Percentiles rank a stretch among this genome's conserved stretches.
phyloP scores from a whole-genome alignment of 1,284 basidiomycete genomes.

The Fomitopsis pinicola region DNA sequence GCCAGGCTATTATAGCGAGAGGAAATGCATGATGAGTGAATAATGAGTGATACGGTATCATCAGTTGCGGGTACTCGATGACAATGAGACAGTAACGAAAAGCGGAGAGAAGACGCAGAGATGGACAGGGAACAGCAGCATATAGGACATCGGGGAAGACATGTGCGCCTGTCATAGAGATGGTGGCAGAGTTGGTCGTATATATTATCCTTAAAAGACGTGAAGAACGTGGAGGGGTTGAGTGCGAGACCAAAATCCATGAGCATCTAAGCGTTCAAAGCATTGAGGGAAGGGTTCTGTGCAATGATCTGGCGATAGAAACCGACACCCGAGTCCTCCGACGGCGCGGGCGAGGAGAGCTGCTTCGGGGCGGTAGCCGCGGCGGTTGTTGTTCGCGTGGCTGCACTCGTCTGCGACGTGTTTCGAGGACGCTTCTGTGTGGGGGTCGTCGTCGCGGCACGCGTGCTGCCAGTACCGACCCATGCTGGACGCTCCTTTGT shows the following conservation, averaged over 20 bases:
- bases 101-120: constrained; percentile 6
- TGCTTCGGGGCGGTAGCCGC: constrained; percentile 42
- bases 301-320: constrained; percentile 75
- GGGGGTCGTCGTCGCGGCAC: constrained; percentile 35
- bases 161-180: constrained; percentile 17
- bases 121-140: constrained; percentile 18
- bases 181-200: constrained; percentile 23
- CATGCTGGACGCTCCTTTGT: constrained; percentile 56
- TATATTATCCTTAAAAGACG: constrained; percentile 18
- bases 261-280: constrained; percentile 27
- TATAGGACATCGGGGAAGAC: constrained; percentile 21
- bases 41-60: constrained; percentile 32
- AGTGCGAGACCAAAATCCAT: constrained; percentile 3
- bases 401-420: constrained; percentile 63
- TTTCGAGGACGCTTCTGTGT: constrained; percentile 56
- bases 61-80: constrained; percentile 26
- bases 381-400: constrained; percentile 35
- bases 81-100: constrained; percentile 15
- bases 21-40: constrained; percentile 26
- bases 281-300: constrained; percentile 63
- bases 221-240: constrained; percentile 14
- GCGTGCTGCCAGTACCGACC: constrained; percentile 49
- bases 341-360: constrained; percentile 70
- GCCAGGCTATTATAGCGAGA: constrained; percentile 18
- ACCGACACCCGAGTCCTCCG: constrained; percentile 79